Evolutionary conservation across 352 stramenopile species (phyloP).

Genomic region (Pythium scleroteichum): DNA sequence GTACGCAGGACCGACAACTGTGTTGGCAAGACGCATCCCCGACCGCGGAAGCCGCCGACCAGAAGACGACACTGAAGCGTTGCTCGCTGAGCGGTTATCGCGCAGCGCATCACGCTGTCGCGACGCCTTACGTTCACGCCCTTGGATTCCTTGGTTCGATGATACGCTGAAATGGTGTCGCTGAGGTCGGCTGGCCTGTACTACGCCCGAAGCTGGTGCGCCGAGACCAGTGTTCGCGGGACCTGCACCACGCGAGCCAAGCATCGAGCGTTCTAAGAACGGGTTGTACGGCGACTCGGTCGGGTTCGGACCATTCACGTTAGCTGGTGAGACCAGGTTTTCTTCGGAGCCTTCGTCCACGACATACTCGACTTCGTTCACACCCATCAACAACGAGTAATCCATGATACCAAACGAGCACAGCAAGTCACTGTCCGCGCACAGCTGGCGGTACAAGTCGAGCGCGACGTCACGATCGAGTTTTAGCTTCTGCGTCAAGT

Average conservation of each 20-base stretch:
- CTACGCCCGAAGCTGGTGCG: neutral
- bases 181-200: constrained; percentile 7
- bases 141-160: constrained; percentile 30
- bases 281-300: constrained; percentile 46
- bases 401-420: constrained; percentile 92
- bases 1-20: constrained; percentile 84
- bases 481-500: constrained; percentile 89
- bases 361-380: constrained; percentile 88
- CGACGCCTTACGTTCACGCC: constrained; percentile 56
- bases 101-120: constrained; percentile 43
- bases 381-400: constrained; percentile 89
- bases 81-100: constrained; percentile 55
- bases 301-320: constrained; percentile 10
- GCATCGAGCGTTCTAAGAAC: constrained; percentile 67
- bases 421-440: constrained; percentile 78
- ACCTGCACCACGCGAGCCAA: constrained; percentile 50
- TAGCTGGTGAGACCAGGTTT: constrained; percentile 28
- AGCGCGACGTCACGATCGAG: constrained; percentile 68
- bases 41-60: constrained; percentile 68
- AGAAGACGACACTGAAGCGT: constrained; percentile 65
- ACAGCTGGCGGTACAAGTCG: constrained; percentile 77
- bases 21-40: constrained; percentile 85
- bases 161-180: constrained; percentile 73
- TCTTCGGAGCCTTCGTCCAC: constrained; percentile 70
- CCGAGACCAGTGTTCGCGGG: constrained; percentile 14